Percentiles rank a stretch among this genome's conserved stretches.
phyloP scores from a whole-genome alignment of 106 monocot species.

The Agapanthus africanus region DNA sequence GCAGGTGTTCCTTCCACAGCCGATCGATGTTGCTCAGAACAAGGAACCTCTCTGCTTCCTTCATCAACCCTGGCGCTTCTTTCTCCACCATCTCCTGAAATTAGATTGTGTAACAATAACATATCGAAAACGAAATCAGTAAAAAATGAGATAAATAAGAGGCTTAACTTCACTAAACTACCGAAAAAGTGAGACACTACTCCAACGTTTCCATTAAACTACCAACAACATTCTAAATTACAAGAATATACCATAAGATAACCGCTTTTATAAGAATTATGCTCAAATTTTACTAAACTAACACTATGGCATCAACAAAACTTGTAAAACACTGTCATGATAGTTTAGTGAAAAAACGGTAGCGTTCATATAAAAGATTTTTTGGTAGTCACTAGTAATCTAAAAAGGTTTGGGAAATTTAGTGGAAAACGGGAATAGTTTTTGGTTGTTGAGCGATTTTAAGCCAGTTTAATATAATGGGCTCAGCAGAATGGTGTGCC shows the following conservation, averaged over 20 bases:
- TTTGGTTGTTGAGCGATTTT: not conserved
- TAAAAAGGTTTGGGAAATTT: too few species aligned
- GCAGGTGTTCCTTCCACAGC: constrained; percentile 93
- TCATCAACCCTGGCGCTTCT: constrained; percentile 86
- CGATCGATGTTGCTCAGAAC: constrained; percentile 88
- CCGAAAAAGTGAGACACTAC: too few species aligned
- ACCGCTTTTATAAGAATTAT: not conserved
- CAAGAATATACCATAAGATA: not conserved
- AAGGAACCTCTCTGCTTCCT: constrained; percentile 85
- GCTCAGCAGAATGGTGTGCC: too few species aligned
- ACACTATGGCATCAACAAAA: too few species aligned
- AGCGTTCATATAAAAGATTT: too few species aligned
- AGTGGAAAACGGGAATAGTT: not conserved
- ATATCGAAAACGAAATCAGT: not conserved
- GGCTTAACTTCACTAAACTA: too few species aligned
- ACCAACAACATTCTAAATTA: not conserved
- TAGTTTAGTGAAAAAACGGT: too few species aligned
- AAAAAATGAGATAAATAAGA: constrained; percentile 1
- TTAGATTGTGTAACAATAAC: not conserved
- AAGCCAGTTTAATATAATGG: not conserved
- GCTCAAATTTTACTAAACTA: not conserved
- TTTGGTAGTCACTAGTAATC: too few species aligned
- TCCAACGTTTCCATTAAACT: not conserved
- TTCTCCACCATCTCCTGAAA: constrained; percentile 89
- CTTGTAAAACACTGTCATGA: too few species aligned